Percentiles rank a stretch among this genome's conserved stretches.
Conservation (phyloP, 2,329 filamentous ascomycete genomes). For the Neoascochyta sp. region DNA sequence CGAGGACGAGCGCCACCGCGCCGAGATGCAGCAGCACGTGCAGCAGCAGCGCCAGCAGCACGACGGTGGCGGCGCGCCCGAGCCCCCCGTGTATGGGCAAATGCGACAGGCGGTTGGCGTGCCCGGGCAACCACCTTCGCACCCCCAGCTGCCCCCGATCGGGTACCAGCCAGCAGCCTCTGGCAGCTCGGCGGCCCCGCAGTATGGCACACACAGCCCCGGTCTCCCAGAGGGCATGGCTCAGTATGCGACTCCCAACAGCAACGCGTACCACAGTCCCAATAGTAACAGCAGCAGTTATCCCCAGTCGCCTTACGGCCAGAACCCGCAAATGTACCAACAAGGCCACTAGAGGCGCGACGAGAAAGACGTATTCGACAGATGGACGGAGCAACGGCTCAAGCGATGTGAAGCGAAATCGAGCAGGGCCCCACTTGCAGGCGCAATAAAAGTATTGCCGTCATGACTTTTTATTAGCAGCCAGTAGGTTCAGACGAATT, state of each 20-base stretch:
- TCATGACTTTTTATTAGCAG: slow-evolving; percentile 9
- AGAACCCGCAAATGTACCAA: slow-evolving; percentile 48
- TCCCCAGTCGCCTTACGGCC: slow-evolving; percentile 50
- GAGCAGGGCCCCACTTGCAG: no score
- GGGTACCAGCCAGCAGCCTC: slow-evolving; percentile 49
- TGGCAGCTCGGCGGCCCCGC: slow-evolving; percentile 41
- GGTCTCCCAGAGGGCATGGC: slow-evolving; percentile 49
- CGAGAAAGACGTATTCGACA: no score
- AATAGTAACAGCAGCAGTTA: slow-evolving; percentile 47
- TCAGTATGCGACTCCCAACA: slow-evolving; percentile 45
- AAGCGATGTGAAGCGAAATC: slow-evolving; percentile 21
- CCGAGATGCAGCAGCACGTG: slow-evolving; percentile 50
- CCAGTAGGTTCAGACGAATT: slow-evolving; percentile 28
- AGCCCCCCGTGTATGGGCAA: slow-evolving; percentile 46
- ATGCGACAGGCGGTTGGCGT: slow-evolving; percentile 45
- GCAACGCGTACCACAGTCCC: slow-evolving; percentile 43
- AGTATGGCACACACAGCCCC: slow-evolving; percentile 46
- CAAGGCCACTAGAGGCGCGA: slow-evolving; percentile 42
- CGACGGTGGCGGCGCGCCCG: slow-evolving; percentile 47
- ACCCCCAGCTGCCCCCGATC: slow-evolving; percentile 50
- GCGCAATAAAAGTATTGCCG: slow-evolving; percentile 11
- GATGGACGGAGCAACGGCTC: slow-evolving; percentile 18
- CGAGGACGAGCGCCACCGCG: slow-evolving; percentile 78
- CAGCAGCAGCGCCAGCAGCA: slow-evolving; percentile 46
- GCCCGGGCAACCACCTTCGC: slow-evolving; percentile 44